A percentile compares a stretch with the other conserved stretches of the same genome.
These are phyloP conservation scores for Artomyces pyxidatus DNA, from an alignment of 768 basidiomycete species.

Conservation along the genomic window DNA sequence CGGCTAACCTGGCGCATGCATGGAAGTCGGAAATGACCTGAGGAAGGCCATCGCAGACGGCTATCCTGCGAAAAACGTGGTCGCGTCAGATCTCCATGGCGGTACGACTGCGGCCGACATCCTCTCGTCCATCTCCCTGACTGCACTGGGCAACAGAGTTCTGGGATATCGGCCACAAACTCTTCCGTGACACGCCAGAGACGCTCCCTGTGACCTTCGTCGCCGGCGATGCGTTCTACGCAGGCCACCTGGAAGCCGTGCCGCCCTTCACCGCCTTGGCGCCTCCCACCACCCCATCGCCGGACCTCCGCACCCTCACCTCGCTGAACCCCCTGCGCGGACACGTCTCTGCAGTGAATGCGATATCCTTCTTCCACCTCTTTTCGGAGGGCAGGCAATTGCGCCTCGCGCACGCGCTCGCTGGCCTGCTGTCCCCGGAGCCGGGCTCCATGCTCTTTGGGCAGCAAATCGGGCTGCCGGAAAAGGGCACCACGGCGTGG, in stretches of 20 bases:
- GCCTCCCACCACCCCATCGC: slow-evolving; percentile 14
- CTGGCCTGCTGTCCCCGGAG: slow-evolving; percentile 31
- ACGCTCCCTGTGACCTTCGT: slow-evolving; percentile 48
- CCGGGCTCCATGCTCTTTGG: slow-evolving; percentile 43
- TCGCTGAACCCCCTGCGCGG: slow-evolving; percentile 40
- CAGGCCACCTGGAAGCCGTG: slow-evolving; percentile 28
- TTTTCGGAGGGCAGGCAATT: slow-evolving; percentile 35
- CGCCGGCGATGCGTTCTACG: slow-evolving; percentile 46
- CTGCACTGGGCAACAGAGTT: slow-evolving; percentile 30
- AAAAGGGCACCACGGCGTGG: slow-evolving; percentile 22
- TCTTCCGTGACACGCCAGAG: slow-evolving; percentile 45
- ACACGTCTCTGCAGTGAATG: slow-evolving; percentile 40
- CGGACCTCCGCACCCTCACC: slow-evolving; percentile 24
- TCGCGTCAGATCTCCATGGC: slow-evolving; percentile 32
- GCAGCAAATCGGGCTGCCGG: slow-evolving; percentile 25
- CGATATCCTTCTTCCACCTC: slow-evolving; percentile 41
- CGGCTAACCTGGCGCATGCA: too few species aligned
- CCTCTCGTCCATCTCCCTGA: background rate
- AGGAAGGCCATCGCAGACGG: slow-evolving; percentile 35
- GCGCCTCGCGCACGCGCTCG: slow-evolving; percentile 33
- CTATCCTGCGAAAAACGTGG: slow-evolving; percentile 30
- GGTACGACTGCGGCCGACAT: slow-evolving; percentile 21
- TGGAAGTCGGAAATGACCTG: slow-evolving; percentile 37
- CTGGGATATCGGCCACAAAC: slow-evolving; percentile 54
- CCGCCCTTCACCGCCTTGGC: slow-evolving; percentile 20